Evolutionary conservation across 2,329 filamentous ascomycete genomes (phyloP), one percentile per base, ranked within the genome.

Genomic region (Cyclaneusma minus): DNA sequence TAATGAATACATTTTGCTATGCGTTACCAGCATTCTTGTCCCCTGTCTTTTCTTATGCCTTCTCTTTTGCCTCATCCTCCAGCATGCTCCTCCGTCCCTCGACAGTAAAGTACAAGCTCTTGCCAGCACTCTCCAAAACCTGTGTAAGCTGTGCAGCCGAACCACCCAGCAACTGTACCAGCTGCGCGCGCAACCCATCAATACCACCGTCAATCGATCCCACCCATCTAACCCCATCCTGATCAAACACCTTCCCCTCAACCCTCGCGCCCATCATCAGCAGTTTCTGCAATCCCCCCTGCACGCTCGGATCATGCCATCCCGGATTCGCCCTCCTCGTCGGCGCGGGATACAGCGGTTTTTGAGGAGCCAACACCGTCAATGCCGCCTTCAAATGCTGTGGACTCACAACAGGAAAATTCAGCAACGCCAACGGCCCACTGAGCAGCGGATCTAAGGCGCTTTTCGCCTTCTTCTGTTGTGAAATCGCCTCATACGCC

Each of bases 21-120:
- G 7, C 7, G n/a, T 18, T 11, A 16, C 17, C 16, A 21, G 35
- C 21, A 38, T 37, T 34, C 27, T 15, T 28, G n/a, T n/a, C 29
- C 24, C 41, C 41, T 23, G 29, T 16, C 21, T 28, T 35, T 28
- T 36, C 30, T n/a, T 31, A 33, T 22, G 29, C 22, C 17, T 29
- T 29, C 24, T 39, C 33, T 16, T 19, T 22, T 3, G 6, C 25
- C 40, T 81, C 75, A 40, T 85, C 79, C 45, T 94, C 83, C 49
- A 98, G 52, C 55, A 87, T 77, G 25, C 61, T 69, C 53, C 74
- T 72, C 49, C 87, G 64, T 25, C 80, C 71, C 60, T 95, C 87
- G 43, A 98, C 58, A 8, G 87, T 82, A 35, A 93, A 64, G 64
- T 87, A 95, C 40, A 98, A 48, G 47, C 68, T 85, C 62, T 76